Evolutionary conservation across 2,329 filamentous ascomycete species (phyloP).

Genomic region (Bertia moriformis): DNA sequence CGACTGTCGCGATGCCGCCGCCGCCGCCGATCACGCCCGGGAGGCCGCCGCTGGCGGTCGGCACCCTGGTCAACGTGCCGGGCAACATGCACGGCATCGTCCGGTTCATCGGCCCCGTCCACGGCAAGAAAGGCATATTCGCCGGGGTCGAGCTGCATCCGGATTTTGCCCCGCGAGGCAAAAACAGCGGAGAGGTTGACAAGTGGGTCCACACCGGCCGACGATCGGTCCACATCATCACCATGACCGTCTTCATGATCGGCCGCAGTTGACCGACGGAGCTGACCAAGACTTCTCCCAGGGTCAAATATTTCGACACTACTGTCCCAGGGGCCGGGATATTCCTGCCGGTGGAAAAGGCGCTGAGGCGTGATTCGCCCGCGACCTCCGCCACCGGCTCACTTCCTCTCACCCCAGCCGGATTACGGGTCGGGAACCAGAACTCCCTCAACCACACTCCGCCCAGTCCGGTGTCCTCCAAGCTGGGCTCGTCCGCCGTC

Average conservation of each 20-base stretch:
- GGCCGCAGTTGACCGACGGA: slow-evolving; percentile 1
- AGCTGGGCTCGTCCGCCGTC: no score
- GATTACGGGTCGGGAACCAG: no score
- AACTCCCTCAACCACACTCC: no score
- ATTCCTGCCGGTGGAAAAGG: no score
- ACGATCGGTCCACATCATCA: slow-evolving; percentile 3
- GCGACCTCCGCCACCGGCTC: no score
- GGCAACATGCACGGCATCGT: slow-evolving; percentile 84
- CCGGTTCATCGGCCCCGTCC: slow-evolving; percentile 74
- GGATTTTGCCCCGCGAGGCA: slow-evolving; percentile 70
- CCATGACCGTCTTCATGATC: slow-evolving; percentile 3
- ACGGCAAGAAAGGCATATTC: slow-evolving; percentile 81
- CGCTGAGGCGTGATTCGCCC: no score
- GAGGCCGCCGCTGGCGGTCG: slow-evolving; percentile 38
- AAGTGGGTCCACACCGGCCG: slow-evolving; percentile 41
- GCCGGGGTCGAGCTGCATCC: slow-evolving; percentile 77
- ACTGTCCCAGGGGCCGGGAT: no score
- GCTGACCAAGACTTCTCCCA: slow-evolving; percentile 9
- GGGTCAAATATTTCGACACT: slow-evolving; percentile 27
- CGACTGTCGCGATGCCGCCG: slow-evolving; percentile 17
- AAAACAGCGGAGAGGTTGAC: slow-evolving; percentile 93
- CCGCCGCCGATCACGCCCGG: slow-evolving; percentile 41
- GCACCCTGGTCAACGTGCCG: slow-evolving; percentile 79
- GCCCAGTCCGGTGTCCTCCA: no score
- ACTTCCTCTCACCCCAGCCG: no score